Evolutionary conservation across 371 early-diverging fungal species (phyloP).

Genomic region (Syncephalis fuscata): DNA sequence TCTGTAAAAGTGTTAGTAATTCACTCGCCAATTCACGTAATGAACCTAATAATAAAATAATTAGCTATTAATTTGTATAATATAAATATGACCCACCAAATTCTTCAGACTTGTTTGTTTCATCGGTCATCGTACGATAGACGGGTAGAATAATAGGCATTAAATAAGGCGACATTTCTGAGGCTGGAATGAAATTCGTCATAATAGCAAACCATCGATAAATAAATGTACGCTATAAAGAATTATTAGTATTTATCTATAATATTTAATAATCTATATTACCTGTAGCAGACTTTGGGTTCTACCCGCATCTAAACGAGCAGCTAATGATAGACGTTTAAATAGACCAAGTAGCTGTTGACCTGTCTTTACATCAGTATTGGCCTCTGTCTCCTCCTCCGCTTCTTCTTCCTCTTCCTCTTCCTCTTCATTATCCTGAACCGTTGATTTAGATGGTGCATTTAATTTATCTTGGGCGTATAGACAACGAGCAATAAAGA

Average conservation of each 20-base stretch:
- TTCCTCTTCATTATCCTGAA: slow-evolving; percentile 12
- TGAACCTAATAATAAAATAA: no score
- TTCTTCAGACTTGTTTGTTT: slow-evolving; percentile 33
- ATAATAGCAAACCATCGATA: slow-evolving; percentile 91
- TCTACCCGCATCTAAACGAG: slow-evolving; percentile 34
- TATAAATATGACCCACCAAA: not conserved
- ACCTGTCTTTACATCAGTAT: slow-evolving; percentile 8
- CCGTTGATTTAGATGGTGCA: slow-evolving; percentile 3
- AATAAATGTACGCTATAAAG: slow-evolving; percentile 42
- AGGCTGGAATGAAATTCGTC: slow-evolving; percentile 32
- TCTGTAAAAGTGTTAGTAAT: slow-evolving; percentile 60
- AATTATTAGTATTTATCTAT: slow-evolving; percentile 1
- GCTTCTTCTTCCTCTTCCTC: slow-evolving; percentile 13
- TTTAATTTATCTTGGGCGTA: slow-evolving; percentile 19
- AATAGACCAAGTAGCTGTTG: slow-evolving; percentile 37
- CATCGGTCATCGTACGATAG: slow-evolving; percentile 64
- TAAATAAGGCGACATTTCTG: slow-evolving; percentile 41
- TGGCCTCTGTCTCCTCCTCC: slow-evolving; percentile 7
- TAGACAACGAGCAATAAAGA: slow-evolving; percentile 74
- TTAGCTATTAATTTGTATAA: slow-evolving; percentile 44
- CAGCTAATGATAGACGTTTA: slow-evolving; percentile 43
- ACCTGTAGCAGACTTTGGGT: slow-evolving; percentile 24
- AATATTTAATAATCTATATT: no score
- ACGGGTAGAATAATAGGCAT: slow-evolving; percentile 57
- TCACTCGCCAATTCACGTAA: slow-evolving; percentile 16